These are phyloP conservation scores for Coelastrella sp. DNA, from an alignment of 139 green algal genomes.

Conservation along the genomic window DNA sequence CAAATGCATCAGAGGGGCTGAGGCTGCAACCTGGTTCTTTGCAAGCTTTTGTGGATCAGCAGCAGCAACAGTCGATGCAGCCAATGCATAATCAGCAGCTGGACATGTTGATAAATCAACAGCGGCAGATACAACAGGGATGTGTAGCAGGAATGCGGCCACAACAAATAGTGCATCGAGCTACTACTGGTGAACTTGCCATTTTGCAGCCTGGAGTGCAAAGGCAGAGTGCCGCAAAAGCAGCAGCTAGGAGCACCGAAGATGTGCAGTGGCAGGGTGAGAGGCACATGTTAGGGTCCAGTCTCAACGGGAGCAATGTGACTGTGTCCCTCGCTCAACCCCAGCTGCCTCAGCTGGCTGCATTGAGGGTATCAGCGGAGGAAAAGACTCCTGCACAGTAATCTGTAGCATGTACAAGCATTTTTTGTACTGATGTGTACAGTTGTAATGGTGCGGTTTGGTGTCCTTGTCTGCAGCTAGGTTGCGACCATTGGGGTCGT, in stretches of 20 bases:
- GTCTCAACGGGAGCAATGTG: not conserved
- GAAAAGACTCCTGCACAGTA: not conserved
- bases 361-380: slow-evolving; percentile 1
- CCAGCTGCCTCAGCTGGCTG: slow-evolving; percentile 30
- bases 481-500: no score
- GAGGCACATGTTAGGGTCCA: not conserved
- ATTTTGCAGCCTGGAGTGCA: not conserved
- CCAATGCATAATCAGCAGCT: not conserved
- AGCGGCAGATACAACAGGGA: not conserved
- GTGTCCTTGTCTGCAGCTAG: no score
- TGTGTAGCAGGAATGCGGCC: no score
- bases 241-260: not conserved
- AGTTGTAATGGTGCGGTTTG: no score
- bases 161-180: no score
- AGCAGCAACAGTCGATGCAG: not conserved
- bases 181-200: no score
- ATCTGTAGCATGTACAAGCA: no score
- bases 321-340: not conserved
- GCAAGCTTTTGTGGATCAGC: not conserved
- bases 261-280: not conserved
- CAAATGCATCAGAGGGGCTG: not conserved
- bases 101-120: not conserved
- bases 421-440: no score
- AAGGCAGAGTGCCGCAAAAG: not conserved
- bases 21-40: not conserved